A percentile compares a stretch with the other conserved stretches of the same genome.
Conservation (phyloP, 257 asterid species). For the Orobanche coerulescens region DNA sequence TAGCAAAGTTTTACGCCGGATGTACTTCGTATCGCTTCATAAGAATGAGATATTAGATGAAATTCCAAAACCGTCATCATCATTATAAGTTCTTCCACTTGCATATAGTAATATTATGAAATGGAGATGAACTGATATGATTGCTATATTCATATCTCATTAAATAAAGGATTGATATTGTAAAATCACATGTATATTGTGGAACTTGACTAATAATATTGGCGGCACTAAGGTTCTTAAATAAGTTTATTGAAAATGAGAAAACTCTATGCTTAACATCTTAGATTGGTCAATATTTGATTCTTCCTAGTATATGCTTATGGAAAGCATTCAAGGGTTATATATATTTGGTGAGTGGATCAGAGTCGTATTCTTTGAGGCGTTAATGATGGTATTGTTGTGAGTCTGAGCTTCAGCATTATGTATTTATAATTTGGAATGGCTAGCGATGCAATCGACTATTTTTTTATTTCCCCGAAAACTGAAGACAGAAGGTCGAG, state of each 20-base stretch:
- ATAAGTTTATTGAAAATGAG: background rate
- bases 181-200: too few relatives aligned
- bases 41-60: too few relatives aligned
- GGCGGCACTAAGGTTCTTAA: background rate
- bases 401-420: background rate
- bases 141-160: too few relatives aligned
- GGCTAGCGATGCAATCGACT: background rate
- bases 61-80: too few relatives aligned
- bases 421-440: background rate
- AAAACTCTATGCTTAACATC: background rate
- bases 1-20: too few relatives aligned
- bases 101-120: too few relatives aligned
- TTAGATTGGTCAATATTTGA: background rate
- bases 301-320: background rate
- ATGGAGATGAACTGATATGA: too few relatives aligned
- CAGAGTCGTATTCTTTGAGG: background rate
- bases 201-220: too few relatives aligned
- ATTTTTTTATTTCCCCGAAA: background rate
- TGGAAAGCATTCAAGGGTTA: background rate
- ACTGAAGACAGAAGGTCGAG: background rate
- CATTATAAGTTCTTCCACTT: too few relatives aligned
- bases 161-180: too few relatives aligned
- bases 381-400: background rate
- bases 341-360: background rate
- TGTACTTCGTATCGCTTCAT: too few relatives aligned